Percentiles rank a stretch among this genome's conserved stretches.
Conservation (phyloP, 257 asterid genomes). For the Cruciata laevipes region DNA sequence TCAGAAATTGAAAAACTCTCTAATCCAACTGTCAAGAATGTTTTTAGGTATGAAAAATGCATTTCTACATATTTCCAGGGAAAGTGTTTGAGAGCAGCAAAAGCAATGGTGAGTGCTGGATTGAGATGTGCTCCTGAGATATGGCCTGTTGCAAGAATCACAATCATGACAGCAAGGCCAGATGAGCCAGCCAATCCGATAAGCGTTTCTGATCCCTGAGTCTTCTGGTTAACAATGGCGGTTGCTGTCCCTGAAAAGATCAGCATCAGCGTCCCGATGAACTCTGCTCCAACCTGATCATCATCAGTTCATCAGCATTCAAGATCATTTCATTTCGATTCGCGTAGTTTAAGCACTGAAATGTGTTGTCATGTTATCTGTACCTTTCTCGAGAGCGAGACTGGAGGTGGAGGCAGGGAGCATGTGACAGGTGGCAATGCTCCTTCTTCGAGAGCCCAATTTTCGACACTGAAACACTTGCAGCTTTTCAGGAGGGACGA, state of each 20-base stretch:
- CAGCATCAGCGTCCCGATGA: constrained; percentile 67
- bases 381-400: constrained; percentile 75
- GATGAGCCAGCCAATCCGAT: constrained; percentile 61
- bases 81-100: constrained; percentile 78
- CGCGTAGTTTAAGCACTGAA: neutral
- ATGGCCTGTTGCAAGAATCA: constrained; percentile 87
- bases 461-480: constrained; percentile 54
- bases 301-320: neutral
- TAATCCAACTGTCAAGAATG: too few species aligned
- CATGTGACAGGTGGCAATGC: constrained; percentile 49
- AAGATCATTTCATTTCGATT: neutral
- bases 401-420: constrained; percentile 57
- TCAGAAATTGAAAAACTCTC: neutral
- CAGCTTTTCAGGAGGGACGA: constrained; percentile 52
- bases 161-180: constrained; percentile 88
- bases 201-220: constrained; percentile 62
- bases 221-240: constrained; percentile 71
- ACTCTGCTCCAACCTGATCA: constrained; percentile 92
- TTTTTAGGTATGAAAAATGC: too few species aligned
- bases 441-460: constrained; percentile 68
- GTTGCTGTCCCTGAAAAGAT: constrained; percentile 71
- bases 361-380: too few species aligned
- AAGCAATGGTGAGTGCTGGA: constrained; percentile 81
- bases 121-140: constrained; percentile 95
- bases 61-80: constrained; percentile 73